phyloP scores from a whole-genome alignment of 192 early-diverging fungal species.

The Pecoramyces ruminantium region DNA sequence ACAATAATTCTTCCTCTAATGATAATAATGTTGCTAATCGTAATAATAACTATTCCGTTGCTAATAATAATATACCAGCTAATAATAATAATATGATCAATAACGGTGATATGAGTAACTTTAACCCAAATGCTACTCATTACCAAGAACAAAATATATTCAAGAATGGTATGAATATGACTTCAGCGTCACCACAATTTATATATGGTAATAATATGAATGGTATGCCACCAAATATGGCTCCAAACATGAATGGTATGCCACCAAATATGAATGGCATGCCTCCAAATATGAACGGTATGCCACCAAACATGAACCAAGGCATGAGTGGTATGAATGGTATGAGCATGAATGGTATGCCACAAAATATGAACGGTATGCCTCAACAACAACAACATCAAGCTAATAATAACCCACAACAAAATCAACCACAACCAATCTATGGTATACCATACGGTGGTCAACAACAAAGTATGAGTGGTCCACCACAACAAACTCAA shows the following conservation, averaged over 20 bases:
- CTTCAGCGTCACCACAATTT: not conserved
- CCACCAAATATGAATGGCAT: not conserved
- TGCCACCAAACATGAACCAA: not conserved
- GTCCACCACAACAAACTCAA: not conserved
- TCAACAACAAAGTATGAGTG: not conserved
- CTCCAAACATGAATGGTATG: not conserved
- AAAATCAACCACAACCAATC: not conserved
- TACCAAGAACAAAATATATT: not conserved
- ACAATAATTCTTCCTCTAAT: not conserved
- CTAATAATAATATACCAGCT: not conserved
- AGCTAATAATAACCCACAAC: not conserved
- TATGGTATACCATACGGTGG: not conserved
- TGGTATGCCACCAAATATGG: not conserved
- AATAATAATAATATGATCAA: not conserved
- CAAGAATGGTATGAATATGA: not conserved
- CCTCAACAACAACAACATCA: not conserved
- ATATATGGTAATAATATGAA: not conserved
- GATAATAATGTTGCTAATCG: not conserved
- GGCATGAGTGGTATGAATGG: not conserved
- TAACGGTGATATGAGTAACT: not conserved
- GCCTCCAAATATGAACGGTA: not conserved
- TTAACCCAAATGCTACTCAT: not conserved
- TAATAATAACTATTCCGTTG: not conserved
- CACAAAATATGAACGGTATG: not conserved
- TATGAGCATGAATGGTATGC: not conserved